Conservation (phyloP, 345 rosid species). For the Gossypium anomalum region DNA sequence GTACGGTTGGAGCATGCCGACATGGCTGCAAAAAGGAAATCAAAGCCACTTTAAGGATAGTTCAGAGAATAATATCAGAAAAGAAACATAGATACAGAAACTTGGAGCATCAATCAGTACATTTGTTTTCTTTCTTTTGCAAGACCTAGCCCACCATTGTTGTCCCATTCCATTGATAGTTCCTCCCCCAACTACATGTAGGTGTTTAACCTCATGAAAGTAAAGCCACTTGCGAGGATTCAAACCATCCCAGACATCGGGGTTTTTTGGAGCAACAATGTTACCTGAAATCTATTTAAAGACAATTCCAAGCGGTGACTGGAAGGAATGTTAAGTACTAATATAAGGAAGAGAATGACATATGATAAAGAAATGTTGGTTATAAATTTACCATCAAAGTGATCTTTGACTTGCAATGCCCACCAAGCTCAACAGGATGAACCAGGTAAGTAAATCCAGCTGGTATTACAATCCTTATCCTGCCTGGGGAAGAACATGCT, state of each 20-base stretch:
- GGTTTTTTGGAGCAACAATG: slow-evolving; percentile 73
- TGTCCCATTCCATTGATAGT: slow-evolving; percentile 75
- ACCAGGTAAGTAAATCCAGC: slow-evolving; percentile 46
- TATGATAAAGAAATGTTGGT: not conserved
- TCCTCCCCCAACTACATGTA: slow-evolving; percentile 73
- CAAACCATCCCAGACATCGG: slow-evolving; percentile 65
- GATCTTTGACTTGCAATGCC: slow-evolving; percentile 79
- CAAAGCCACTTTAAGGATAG: slow-evolving; percentile 14
- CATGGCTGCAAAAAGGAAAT: slow-evolving; percentile 59
- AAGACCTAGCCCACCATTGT: slow-evolving; percentile 81
- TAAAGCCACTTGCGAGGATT: slow-evolving; percentile 75
- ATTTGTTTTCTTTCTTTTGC: slow-evolving; percentile 56
- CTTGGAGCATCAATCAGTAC: slow-evolving; percentile 26
- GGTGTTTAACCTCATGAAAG: slow-evolving; percentile 68
- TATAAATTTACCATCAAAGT: slow-evolving; percentile 44
- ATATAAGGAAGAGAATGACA: not conserved
- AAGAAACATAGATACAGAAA: slow-evolving; percentile 15
- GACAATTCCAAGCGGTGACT: slow-evolving; percentile 8
- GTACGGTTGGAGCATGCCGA: slow-evolving; percentile 88
- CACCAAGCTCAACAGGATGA: slow-evolving; percentile 59
- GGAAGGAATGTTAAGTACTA: slow-evolving; percentile 1
- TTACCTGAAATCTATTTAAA: slow-evolving; percentile 64
- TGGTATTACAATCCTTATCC: slow-evolving; percentile 54
- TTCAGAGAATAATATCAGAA: slow-evolving; percentile 4
- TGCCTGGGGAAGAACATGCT: slow-evolving; percentile 61